phyloP scores from a whole-genome alignment of 257 asterid species.

The Rubia yunnanensis region DNA sequence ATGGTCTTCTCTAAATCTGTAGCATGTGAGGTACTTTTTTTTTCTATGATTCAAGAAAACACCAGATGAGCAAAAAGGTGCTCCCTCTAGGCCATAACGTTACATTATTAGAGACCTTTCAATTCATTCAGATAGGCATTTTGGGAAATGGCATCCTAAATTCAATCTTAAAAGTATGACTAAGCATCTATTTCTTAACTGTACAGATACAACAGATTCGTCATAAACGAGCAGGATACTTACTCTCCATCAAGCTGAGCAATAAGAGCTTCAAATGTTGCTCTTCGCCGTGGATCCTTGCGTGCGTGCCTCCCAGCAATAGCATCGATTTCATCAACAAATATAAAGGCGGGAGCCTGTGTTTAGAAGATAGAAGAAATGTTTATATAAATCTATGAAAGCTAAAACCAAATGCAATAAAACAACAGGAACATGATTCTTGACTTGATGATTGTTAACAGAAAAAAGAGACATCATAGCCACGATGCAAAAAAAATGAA shows the following conservation, averaged over 20 bases:
- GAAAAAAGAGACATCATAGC: background rate
- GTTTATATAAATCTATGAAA: too few relatives aligned
- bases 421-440: background rate
- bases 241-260: constrained; percentile 98
- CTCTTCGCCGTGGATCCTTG: constrained; percentile 80
- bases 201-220: constrained; percentile 2
- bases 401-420: background rate
- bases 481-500: background rate
- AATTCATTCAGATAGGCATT: background rate
- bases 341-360: constrained; percentile 96
- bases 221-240: constrained; percentile 27
- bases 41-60: background rate
- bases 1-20: background rate
- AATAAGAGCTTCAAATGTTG: constrained; percentile 84
- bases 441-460: background rate
- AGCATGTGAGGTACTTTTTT: background rate
- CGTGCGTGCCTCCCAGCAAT: constrained; percentile 95
- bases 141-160: constrained; percentile 10
- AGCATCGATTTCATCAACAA: constrained; percentile 98
- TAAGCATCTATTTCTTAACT: background rate
- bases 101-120: background rate
- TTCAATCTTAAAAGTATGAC: background rate
- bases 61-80: constrained; percentile 1
- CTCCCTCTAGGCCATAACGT: background rate
- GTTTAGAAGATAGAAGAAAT: constrained; percentile 18